Base-by-base conservation (phyloP, 148 eudicot genomes). In the Amaranthus palmeri region DNA sequence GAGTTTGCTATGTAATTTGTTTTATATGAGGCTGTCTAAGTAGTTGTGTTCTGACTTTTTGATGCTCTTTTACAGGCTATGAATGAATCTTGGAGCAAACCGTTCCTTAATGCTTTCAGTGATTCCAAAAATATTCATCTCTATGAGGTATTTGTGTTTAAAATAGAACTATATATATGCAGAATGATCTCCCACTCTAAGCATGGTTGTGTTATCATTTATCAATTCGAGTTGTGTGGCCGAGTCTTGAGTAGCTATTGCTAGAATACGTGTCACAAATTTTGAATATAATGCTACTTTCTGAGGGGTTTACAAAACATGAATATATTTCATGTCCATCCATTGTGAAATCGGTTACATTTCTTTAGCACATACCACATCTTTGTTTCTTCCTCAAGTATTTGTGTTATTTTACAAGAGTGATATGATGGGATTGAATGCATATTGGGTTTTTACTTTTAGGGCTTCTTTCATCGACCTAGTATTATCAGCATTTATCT, bases 11-110 rank as follows among this genome's bases (percentile, higher is more conserved):
- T 2, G 42, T 64, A n/a, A 64, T 11, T 1, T 65, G 4, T n/a
- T 13, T 10, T n/a, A 9, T 7, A 14, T 64, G 41, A 8, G 25
- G 36, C 12, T 9, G 10, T 57, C 49, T 71, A 8, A 54, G 45
- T 71, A 36, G 36, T 13, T 49, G 25, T 44, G 45, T 46, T 67
- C 81, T 72, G 14, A 47, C 11, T 10, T 72, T 52, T 25, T 9
- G 8, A 45, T 69, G 36, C 60, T 69, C 48, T 76, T 60, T 74
- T 74, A 61, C 86, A 95, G 96, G 84, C 73, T 18, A 89, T 95
- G 97, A 75, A 85, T 71, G 87, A 89, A 71, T 86, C 98, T 62
- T 95, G 98, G 98, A 91, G 82, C 74, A 61, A 52, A 66, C 93
- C 98, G 18, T 95, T 95, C 72, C 78, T 83, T 48, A 74, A 89